Conservation (phyloP, 495 filamentous ascomycete species). For the Penicillium paradoxum region DNA sequence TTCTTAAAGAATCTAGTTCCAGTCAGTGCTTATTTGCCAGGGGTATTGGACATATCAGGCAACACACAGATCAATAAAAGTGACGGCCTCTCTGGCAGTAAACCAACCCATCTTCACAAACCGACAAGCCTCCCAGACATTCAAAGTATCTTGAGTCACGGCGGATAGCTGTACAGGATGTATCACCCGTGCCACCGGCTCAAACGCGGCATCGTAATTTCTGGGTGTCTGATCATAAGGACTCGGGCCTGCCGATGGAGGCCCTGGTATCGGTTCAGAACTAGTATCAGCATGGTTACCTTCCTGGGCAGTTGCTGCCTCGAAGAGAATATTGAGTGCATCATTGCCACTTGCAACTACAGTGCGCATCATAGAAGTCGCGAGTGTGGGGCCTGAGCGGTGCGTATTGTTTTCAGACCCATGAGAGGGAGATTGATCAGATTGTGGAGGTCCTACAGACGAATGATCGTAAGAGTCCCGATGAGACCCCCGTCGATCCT, state of each 20-base stretch:
- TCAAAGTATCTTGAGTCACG: slow-evolving; percentile 31
- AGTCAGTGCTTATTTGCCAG: slow-evolving; percentile 3
- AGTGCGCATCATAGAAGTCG: slow-evolving; percentile 46
- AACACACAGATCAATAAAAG: slow-evolving; percentile 50
- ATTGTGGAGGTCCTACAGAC: not conserved
- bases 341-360: slow-evolving; percentile 49
- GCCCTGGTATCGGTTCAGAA: slow-evolving; percentile 9
- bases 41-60: not conserved
- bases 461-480: not conserved
- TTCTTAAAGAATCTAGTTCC: slow-evolving; percentile 53
- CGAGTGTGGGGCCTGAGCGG: slow-evolving; percentile 31
- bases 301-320: slow-evolving; percentile 43
- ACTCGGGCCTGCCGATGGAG: slow-evolving; percentile 9
- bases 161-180: slow-evolving; percentile 31
- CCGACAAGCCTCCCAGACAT: slow-evolving; percentile 46
- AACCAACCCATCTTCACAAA: slow-evolving; percentile 53
- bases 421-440: slow-evolving; percentile 12
- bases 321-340: slow-evolving; percentile 50
- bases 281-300: slow-evolving; percentile 21
- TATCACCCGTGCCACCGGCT: slow-evolving; percentile 16
- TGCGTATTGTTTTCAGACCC: slow-evolving; percentile 19
- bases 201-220: slow-evolving; percentile 17
- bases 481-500: not conserved
- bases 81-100: slow-evolving; percentile 46
- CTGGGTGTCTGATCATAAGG: slow-evolving; percentile 10